phyloP scores from a whole-genome alignment of 306 rosid species.

The Cicer bijugum region DNA sequence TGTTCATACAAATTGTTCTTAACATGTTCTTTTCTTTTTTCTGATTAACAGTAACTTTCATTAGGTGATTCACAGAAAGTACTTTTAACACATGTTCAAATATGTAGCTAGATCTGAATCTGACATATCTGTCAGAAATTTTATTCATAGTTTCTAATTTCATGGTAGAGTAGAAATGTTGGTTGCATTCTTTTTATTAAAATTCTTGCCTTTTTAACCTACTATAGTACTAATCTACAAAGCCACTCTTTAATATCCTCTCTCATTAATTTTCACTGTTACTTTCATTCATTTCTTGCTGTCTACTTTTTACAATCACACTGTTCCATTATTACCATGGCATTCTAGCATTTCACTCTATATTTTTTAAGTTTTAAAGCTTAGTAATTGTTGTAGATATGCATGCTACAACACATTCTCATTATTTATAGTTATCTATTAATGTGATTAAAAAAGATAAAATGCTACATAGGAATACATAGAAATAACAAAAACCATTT shows the following conservation, averaged over 20 bases:
- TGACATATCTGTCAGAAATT: constrained; percentile 16
- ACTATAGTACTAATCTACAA: constrained; percentile 37
- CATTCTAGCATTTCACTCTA: constrained; percentile 6
- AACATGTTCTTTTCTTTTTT: not conserved
- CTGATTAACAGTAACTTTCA: not conserved
- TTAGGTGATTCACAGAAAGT: constrained; percentile 16
- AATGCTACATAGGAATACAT: too few species aligned
- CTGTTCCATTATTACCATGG: constrained; percentile 25
- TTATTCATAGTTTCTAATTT: constrained; percentile 8
- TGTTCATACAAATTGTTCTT: too few species aligned
- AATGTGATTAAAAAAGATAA: too few species aligned
- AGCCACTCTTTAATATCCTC: constrained; percentile 27
- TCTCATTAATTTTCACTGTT: constrained; percentile 25
- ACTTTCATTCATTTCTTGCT: not conserved
- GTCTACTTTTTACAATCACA: not conserved
- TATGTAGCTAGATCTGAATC: constrained; percentile 36
- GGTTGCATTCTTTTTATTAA: constrained; percentile 35
- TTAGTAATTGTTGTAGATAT: constrained; percentile 33
- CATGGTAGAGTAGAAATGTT: constrained; percentile 38
- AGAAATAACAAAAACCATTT: too few species aligned
- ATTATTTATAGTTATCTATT: constrained; percentile 6
- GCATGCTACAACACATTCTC: constrained; percentile 41
- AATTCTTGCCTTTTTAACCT: constrained; percentile 44
- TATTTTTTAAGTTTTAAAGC: constrained; percentile 34
- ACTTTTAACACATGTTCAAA: not conserved